phyloP scores from a whole-genome alignment of 495 filamentous ascomycete species.

The Geopyxis carbonaria region DNA sequence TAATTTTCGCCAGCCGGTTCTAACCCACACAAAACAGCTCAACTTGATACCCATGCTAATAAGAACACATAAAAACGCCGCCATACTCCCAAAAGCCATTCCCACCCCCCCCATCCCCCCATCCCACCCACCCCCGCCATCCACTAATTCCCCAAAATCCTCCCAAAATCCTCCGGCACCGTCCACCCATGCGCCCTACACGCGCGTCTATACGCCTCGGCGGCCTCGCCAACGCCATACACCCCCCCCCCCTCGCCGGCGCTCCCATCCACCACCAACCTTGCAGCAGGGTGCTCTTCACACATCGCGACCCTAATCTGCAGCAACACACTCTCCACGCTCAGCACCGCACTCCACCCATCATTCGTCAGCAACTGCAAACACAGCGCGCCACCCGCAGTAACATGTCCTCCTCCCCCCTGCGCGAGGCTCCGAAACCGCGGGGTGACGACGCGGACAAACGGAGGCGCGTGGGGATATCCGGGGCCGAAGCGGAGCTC shows the following conservation, averaged over 20 bases:
- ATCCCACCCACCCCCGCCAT: too few species aligned
- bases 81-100: too few species aligned
- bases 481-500: slow-evolving; percentile 62
- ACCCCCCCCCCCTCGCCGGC: background rate
- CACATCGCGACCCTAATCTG: slow-evolving; percentile 70
- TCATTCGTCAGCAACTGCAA: slow-evolving; percentile 78
- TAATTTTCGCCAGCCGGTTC: too few species aligned
- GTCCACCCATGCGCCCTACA: slow-evolving; percentile 50
- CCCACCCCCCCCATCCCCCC: too few species aligned
- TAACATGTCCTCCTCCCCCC: slow-evolving; percentile 82
- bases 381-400: slow-evolving; percentile 72
- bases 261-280: slow-evolving; percentile 31
- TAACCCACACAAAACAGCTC: too few species aligned
- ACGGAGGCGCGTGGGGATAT: slow-evolving; percentile 67
- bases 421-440: slow-evolving; percentile 51
- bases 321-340: slow-evolving; percentile 63
- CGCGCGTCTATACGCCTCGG: slow-evolving; percentile 54
- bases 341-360: slow-evolving; percentile 59
- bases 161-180: slow-evolving; percentile 33
- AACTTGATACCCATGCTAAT: too few species aligned
- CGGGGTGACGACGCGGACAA: slow-evolving; percentile 69
- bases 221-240: slow-evolving; percentile 54
- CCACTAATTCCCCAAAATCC: too few species aligned
- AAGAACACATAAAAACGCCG: too few species aligned
- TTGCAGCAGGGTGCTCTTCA: slow-evolving; percentile 53